Evolutionary conservation across 225 moss, liverwort and hornwort genomes (phyloP).

Genomic region (Marchantia polymorpha): DNA sequence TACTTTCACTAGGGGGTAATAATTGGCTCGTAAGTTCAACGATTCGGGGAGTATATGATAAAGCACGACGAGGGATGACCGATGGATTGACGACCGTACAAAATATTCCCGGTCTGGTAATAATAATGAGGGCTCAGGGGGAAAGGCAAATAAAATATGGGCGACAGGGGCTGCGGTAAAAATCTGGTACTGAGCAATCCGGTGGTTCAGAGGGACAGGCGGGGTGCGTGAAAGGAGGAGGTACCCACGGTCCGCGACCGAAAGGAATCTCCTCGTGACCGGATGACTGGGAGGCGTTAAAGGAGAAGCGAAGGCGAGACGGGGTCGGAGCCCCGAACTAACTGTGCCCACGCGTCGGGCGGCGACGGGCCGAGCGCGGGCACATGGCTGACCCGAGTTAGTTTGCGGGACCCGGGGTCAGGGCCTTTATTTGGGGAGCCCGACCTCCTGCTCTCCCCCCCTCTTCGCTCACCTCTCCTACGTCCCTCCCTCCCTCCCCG

Average conservation of each 20-base stretch:
- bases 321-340: neutral
- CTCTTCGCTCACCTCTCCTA: neutral
- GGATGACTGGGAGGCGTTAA: constrained; percentile 26
- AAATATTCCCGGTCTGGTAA: constrained; percentile 27
- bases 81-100: constrained; percentile 23
- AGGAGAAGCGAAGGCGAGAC: neutral
- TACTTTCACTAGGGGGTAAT: neutral
- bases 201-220: constrained; percentile 29
- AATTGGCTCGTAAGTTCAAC: neutral
- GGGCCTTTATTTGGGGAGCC: neutral
- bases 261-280: constrained; percentile 35
- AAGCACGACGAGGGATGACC: constrained; percentile 24
- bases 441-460: neutral
- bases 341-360: constrained; percentile 9
- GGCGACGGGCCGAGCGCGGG: neutral
- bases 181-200: constrained; percentile 19
- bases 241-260: constrained; percentile 15
- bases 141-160: neutral
- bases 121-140: constrained; percentile 8
- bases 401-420: constrained; percentile 6
- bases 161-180: constrained; percentile 17
- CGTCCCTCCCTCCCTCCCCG: neutral
- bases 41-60: constrained; percentile 11
- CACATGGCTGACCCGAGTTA: neutral
- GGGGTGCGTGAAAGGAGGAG: constrained; percentile 5